A percentile compares a stretch with the other conserved stretches of the same genome.
These are phyloP conservation scores for Populus hybrid DNA, from an alignment of 441 rosid species.

Conservation along the genomic window DNA sequence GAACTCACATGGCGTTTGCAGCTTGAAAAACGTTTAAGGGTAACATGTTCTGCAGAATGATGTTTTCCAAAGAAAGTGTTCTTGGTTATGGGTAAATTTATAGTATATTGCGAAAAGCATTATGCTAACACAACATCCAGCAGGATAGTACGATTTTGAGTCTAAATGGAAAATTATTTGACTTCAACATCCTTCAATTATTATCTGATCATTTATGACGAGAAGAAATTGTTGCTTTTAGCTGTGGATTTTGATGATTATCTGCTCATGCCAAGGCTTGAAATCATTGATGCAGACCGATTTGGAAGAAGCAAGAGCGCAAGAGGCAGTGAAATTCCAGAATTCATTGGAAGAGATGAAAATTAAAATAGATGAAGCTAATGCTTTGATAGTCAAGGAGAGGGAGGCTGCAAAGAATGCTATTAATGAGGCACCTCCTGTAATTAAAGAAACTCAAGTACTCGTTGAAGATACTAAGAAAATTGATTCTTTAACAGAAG, in stretches of 20 bases:
- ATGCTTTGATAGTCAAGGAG: slow-evolving; percentile 63
- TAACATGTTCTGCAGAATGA: slow-evolving; percentile 23
- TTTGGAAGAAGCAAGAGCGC: slow-evolving; percentile 81
- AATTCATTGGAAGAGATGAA: slow-evolving; percentile 68
- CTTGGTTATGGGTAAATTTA: slow-evolving; percentile 8
- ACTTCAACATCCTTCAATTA: slow-evolving; percentile 12
- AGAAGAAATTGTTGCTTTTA: background rate
- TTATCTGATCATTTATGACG: slow-evolving; percentile 1
- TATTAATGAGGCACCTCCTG: slow-evolving; percentile 91
- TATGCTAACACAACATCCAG: background rate
- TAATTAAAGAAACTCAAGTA: slow-evolving; percentile 80
- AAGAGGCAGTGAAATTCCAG: slow-evolving; percentile 74
- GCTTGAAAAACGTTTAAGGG: slow-evolving; percentile 91
- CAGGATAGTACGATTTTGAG: background rate
- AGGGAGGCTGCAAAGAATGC: slow-evolving; percentile 72
- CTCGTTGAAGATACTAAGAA: slow-evolving; percentile 85
- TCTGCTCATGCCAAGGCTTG: slow-evolving; percentile 25
- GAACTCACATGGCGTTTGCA: slow-evolving; percentile 97
- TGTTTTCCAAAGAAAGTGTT: slow-evolving; percentile 13
- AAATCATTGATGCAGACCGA: slow-evolving; percentile 53
- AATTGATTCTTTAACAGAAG: slow-evolving; percentile 66
- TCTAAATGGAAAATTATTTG: slow-evolving; percentile 2
- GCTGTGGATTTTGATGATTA: slow-evolving; percentile 13
- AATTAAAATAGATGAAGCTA: slow-evolving; percentile 72
- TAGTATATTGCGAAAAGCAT: background rate